phyloP scores from a whole-genome alignment of 306 rosid species.

The Hippophae gyantsensis region DNA sequence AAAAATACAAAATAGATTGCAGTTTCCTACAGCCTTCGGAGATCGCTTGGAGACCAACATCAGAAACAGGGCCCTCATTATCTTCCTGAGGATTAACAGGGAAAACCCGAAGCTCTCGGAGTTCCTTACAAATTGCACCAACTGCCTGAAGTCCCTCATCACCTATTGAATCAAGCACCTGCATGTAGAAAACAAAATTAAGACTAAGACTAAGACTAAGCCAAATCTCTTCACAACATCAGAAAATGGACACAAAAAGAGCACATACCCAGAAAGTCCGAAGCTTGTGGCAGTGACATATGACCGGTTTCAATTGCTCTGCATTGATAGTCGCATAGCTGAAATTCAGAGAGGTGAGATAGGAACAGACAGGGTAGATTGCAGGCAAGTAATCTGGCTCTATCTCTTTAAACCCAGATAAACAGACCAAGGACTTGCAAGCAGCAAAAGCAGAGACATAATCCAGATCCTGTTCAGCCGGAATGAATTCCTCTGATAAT shows the following conservation, averaged over 20 bases:
- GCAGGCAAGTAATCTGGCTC: constrained; percentile 45
- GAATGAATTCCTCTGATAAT: constrained; percentile 26
- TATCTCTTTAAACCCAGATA: constrained; percentile 77
- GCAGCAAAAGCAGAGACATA: constrained; percentile 55
- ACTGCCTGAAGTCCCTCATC: constrained; percentile 88
- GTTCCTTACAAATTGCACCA: constrained; percentile 65
- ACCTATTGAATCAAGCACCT: constrained; percentile 69
- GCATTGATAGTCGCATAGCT: constrained; percentile 59
- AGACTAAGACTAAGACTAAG: constrained; percentile 10
- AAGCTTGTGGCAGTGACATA: constrained; percentile 60
- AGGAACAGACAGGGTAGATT: constrained; percentile 54
- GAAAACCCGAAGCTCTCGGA: constrained; percentile 74
- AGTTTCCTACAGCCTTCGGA: constrained; percentile 78
- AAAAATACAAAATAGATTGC: constrained; percentile 62
- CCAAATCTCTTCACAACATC: constrained; percentile 3
- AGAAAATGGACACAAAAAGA: constrained; percentile 1
- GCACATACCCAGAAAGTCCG: constrained; percentile 63
- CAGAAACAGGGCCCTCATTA: constrained; percentile 68
- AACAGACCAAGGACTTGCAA: constrained; percentile 68
- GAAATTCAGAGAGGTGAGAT: constrained; percentile 62
- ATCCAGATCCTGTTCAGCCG: constrained; percentile 51
- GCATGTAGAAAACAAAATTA: constrained; percentile 19
- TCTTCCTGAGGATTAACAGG: constrained; percentile 50
- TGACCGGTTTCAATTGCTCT: constrained; percentile 49
- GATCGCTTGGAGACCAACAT: constrained; percentile 69